Evolutionary conservation across 768 basidiomycete species (phyloP), one percentile per base, ranked within the genome.

Genomic region (Pleurotus tuber-regium): DNA sequence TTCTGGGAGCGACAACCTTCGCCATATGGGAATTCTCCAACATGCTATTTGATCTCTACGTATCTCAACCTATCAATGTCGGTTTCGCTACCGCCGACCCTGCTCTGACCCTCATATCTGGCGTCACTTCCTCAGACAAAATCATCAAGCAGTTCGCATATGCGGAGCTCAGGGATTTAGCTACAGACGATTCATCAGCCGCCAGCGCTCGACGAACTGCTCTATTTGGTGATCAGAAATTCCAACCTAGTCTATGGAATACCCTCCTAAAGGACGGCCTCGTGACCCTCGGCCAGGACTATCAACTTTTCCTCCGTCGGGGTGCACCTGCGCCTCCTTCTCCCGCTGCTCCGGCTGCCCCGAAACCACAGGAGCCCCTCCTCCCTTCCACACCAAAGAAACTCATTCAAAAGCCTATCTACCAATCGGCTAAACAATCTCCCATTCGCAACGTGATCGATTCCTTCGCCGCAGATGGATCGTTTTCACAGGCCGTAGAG

Each of bases 151-250:
- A 84, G 61, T 80, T 85, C 54, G 87, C 89, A 0, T 88, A 82
- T 58, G 67, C 75, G 0, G 89, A 91, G 54, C 72, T 92, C 33
- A 66, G 65, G 8, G 69, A 71, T 3, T 59, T 88, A 9, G 74
- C 84, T 0, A 62, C 66, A n/a, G 76, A 76, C 18, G 64, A 66
- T 4, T 70, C 73, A 3, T 40, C 75, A 2, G 57, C 69, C 1
- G 75, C 75, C 0, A 61, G 68, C 9, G 61, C 74, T 0, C 75
- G 73, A 28, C 75, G 86, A 9, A 74, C 75, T 0, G 73, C 78
- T 0, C 60, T 90, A 1, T 90, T 89, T 58, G 75, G 75, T 0
- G 87, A 90, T 57, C 83, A 86, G 59, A 86, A 85, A 57, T 79
- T 80, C 46, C 73, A 69, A 6, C 84, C 83, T 0, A 80, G 70